Conservation (phyloP, 495 filamentous ascomycete species). For the Penicillium cataractarum region DNA sequence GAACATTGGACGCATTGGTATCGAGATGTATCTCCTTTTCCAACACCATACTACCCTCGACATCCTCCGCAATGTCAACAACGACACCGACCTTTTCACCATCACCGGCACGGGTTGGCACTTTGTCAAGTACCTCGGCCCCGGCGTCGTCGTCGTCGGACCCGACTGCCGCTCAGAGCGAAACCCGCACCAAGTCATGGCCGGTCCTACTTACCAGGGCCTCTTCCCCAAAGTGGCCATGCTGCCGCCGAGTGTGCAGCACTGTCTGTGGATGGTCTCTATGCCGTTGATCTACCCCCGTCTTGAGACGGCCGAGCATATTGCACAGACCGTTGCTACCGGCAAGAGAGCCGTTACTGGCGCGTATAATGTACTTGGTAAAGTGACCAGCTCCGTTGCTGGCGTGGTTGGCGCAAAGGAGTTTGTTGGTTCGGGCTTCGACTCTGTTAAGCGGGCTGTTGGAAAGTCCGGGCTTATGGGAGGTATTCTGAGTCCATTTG, state of each 20-base stretch:
- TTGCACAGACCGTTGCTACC: constrained; percentile 88
- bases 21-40: constrained; percentile 98
- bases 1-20: constrained; percentile 95
- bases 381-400: constrained; percentile 89
- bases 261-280: constrained; percentile 92
- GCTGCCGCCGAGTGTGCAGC: constrained; percentile 90
- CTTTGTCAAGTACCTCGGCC: constrained; percentile 94
- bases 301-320: constrained; percentile 84
- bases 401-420: constrained; percentile 94
- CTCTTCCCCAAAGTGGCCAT: constrained; percentile 93
- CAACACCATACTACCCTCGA: constrained; percentile 97
- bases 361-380: constrained; percentile 91
- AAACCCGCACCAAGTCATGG: constrained; percentile 88
- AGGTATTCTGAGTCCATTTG: constrained; percentile 89
- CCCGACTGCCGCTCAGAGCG: constrained; percentile 90
- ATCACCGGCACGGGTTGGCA: constrained; percentile 98
- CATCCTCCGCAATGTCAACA: constrained; percentile 81
- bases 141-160: constrained; percentile 85
- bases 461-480: constrained; percentile 96
- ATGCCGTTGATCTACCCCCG: constrained; percentile 91
- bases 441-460: constrained; percentile 91
- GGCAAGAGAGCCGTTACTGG: constrained; percentile 95
- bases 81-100: constrained; percentile 91
- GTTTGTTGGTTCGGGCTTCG: constrained; percentile 87
- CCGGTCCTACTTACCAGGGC: constrained; percentile 95